A percentile compares a stretch with the other conserved stretches of the same genome.
phyloP scores from a whole-genome alignment of 2,329 filamentous ascomycete species.

The Parafenestella ontariensis region DNA sequence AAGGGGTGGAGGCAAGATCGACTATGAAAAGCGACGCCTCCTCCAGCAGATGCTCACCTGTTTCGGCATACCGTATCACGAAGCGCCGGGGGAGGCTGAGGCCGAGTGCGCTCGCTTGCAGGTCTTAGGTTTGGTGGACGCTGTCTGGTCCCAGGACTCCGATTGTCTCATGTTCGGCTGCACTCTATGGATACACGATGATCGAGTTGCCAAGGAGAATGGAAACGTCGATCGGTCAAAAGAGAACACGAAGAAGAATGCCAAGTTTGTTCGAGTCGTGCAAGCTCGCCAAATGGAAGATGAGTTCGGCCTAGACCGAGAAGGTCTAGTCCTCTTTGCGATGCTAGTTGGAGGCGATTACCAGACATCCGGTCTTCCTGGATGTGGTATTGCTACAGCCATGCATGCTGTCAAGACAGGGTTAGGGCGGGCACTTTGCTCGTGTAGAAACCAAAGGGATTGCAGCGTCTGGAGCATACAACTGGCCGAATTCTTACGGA shows the following conservation, averaged over 20 bases:
- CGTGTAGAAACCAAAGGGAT: slow-evolving; percentile 23
- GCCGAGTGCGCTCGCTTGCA: slow-evolving; percentile 58
- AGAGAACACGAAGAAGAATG: slow-evolving; percentile 42
- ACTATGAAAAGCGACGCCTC: slow-evolving; percentile 40
- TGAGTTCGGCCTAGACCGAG: slow-evolving; percentile 39
- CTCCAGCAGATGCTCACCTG: slow-evolving; percentile 49
- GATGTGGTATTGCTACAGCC: slow-evolving; percentile 46
- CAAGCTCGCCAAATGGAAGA: slow-evolving; percentile 34
- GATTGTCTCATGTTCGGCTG: slow-evolving; percentile 59
- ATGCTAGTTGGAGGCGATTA: slow-evolving; percentile 54
- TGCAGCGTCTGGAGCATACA: slow-evolving; percentile 35
- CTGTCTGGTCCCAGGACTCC: slow-evolving; percentile 58
- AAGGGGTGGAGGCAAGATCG: slow-evolving; percentile 37
- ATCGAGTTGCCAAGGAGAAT: slow-evolving; percentile 34
- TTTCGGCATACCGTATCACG: slow-evolving; percentile 53
- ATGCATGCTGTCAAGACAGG: slow-evolving; percentile 32
- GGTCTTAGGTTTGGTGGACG: slow-evolving; percentile 54
- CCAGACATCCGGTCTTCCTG: slow-evolving; percentile 41
- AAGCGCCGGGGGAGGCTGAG: slow-evolving; percentile 57
- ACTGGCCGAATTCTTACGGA: slow-evolving; percentile 22
- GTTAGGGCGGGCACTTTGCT: slow-evolving; percentile 40
- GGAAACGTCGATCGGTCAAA: slow-evolving; percentile 27
- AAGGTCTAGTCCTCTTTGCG: slow-evolving; percentile 51
- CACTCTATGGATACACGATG: slow-evolving; percentile 50
- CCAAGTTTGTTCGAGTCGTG: slow-evolving; percentile 42